Base-by-base conservation (phyloP, 306 rosid species). In the Macrotyloma uniflorum region DNA sequence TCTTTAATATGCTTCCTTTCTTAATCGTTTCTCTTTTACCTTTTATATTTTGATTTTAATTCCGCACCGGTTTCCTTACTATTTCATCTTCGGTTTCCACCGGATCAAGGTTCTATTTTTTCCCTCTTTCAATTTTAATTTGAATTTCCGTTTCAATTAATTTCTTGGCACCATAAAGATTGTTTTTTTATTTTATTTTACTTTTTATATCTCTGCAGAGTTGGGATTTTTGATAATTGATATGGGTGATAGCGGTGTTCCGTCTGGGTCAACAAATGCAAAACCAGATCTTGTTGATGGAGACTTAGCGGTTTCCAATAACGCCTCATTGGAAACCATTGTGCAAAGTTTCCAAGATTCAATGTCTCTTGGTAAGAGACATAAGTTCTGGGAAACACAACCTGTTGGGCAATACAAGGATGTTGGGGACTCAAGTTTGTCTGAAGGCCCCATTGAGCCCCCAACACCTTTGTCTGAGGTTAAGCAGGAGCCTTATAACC, bases 321-420 rank as follows among this genome's bases (percentile, higher is more conserved):
- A 85, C 43, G 20, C 86, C 76, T 76, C 90, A 42, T 61, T 90
- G 84, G 97, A 90, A 11, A 83, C 81, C 53, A 62, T 90, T 0
- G 89, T 72, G 45, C 80, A 82, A 26, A 92, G 81, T 87, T 68
- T 88, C 54, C 96, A 88, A 70, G 93, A 90, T 54, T 87, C 97
- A 1, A 75, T 87, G 80, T 81, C 97, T 6, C 64, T 86, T 42
- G 80, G 85, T 5, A 87, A 90, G 84, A 85, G 53, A 18, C 97
- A 92, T 75, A 92, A 77, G 43, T 81, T 81, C 36, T 81, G 84
- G 84, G 84, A 81, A 74, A 74, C 84, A 2, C 84, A 81, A 13
- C 97, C 97, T 2, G 97, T 92, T 64, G 97, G 95, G 35, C 97
- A 92, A 40, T 92, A 87, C 76, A 90, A 86, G 79, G 97, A 92